A percentile compares a stretch with the other conserved stretches of the same genome.
phyloP scores from a whole-genome alignment of 73 alveolate genomes.

The Paramecium bursaria region DNA sequence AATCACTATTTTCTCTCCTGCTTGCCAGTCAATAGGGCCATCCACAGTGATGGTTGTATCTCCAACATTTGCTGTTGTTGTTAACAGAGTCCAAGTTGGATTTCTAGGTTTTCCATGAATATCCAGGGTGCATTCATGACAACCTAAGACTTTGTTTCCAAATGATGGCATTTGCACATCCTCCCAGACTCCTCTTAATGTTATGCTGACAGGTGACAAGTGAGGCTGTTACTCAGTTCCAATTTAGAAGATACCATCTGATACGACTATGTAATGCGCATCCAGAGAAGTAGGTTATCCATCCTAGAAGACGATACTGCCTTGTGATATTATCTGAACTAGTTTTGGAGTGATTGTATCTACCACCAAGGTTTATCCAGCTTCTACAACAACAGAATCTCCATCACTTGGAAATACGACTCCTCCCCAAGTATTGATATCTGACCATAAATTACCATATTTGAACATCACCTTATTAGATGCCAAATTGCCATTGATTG shows the following conservation, averaged over 20 bases:
- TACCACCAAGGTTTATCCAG: slow-evolving; percentile 74
- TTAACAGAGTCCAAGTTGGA: slow-evolving; percentile 84
- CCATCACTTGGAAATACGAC: slow-evolving; percentile 82
- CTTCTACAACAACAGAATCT: slow-evolving; percentile 74
- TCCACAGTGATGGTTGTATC: slow-evolving; percentile 70
- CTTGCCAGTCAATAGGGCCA: slow-evolving; percentile 81
- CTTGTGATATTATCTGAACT: slow-evolving; percentile 79
- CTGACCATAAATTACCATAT: slow-evolving; percentile 78
- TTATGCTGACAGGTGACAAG: slow-evolving; percentile 75
- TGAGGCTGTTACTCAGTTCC: slow-evolving; percentile 86
- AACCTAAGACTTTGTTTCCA: slow-evolving; percentile 86
- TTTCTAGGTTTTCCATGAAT: slow-evolving; percentile 82
- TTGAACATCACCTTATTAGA: slow-evolving; percentile 72
- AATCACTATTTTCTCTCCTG: slow-evolving; percentile 81
- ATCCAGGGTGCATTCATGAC: slow-evolving; percentile 77
- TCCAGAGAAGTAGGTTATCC: slow-evolving; percentile 75
- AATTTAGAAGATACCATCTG: slow-evolving; percentile 79
- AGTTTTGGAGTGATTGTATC: slow-evolving; percentile 79
- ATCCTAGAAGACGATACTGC: slow-evolving; percentile 76
- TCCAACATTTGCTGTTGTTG: slow-evolving; percentile 73
- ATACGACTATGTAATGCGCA: slow-evolving; percentile 80
- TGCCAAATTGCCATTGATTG: slow-evolving; percentile 66
- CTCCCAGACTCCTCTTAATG: slow-evolving; percentile 76
- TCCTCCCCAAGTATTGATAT: slow-evolving; percentile 84
- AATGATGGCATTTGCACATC: slow-evolving; percentile 79